Base-by-base conservation (phyloP, 495 filamentous ascomycete species). In the Hypoxylon trugodes region DNA sequence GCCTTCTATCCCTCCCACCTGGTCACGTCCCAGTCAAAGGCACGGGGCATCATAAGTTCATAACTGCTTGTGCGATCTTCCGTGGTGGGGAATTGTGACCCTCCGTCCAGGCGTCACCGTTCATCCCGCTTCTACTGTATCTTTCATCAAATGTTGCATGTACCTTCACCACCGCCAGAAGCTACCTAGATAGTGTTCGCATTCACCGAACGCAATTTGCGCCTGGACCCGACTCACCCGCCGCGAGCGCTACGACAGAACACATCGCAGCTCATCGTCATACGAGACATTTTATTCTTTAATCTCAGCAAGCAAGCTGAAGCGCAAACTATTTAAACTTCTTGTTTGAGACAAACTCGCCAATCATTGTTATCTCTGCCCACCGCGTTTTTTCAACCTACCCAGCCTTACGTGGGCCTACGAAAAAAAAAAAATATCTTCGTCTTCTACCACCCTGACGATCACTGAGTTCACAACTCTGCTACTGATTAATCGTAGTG, bases 221-320 rank as follows among this genome's bases (percentile, higher is more conserved):
- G 56, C 58, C 69, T 66, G 59, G 49, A 50, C 46, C 55, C 58
- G 57, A 67, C 70, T 66, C 59, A 66, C 64, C 63, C 68, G 61
- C 53, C 41, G 57, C 53, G 68, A 70, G 70, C 70, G 70, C 70
- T 70, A 69, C 68, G 38, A 67, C 55, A 42, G 48, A 70, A 61
- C 46, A 51, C 61, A 66, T 64, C 67, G 70, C 65, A 51, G 52
- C 57, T 69, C 48, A 71, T 69, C 58, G 71, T 75, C 69, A 74
- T 77, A 79, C 78, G 75, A 77, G 76, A 79, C 73, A 77, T 77
- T 76, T 77, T 77, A 73, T 75, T 79, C 72, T 61, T n/a, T 73
- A 72, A 70, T 74, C 74, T 74, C 68, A 69, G 58, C 57, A 67
- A 61, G 50, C 59, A 63, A 66, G 66, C 69, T 66, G 65, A 71